These are phyloP conservation scores for Graphium sp. DNA, from an alignment of 2,329 filamentous ascomycete species.

Conservation along the genomic window DNA sequence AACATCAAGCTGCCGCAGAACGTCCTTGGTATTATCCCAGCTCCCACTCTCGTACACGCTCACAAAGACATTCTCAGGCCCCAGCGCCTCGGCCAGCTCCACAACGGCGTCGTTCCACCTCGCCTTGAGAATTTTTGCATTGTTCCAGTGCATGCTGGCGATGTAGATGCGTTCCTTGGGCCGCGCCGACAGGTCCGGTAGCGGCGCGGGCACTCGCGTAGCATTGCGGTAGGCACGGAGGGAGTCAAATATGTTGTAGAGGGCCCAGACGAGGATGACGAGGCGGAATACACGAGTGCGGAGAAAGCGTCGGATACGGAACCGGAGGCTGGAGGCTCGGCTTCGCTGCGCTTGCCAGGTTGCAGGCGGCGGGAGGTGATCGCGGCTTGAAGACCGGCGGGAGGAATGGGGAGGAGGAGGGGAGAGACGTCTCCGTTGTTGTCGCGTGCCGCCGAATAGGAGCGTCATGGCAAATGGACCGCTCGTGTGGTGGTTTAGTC, in stretches of 20 bases:
- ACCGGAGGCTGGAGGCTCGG: slow-evolving; percentile 8
- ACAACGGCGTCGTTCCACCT: slow-evolving; percentile 48
- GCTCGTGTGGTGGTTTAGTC: too few relatives aligned
- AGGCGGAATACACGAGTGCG: slow-evolving; percentile 17
- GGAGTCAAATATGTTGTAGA: slow-evolving; percentile 21
- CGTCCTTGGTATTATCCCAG: slow-evolving; percentile 50
- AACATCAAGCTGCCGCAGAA: slow-evolving; percentile 36
- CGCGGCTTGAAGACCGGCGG: slow-evolving; percentile 1
- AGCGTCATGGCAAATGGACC: slow-evolving; percentile 1
- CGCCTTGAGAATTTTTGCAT: slow-evolving; percentile 37
- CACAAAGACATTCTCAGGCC: slow-evolving; percentile 48
- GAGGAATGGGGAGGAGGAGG: slow-evolving; percentile 2
- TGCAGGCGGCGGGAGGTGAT: too few relatives aligned
- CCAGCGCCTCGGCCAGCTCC: slow-evolving; percentile 36
- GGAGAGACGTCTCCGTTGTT: background rate
- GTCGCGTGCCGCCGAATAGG: slow-evolving; percentile 1
- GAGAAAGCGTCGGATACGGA: slow-evolving; percentile 18
- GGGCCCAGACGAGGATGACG: slow-evolving; percentile 14
- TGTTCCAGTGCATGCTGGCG: slow-evolving; percentile 53
- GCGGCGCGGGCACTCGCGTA: slow-evolving; percentile 10
- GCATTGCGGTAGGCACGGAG: slow-evolving; percentile 17
- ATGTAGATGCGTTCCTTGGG: slow-evolving; percentile 40
- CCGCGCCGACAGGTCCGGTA: slow-evolving; percentile 9
- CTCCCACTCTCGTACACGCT: slow-evolving; percentile 53
- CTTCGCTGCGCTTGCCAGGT: slow-evolving; percentile 7